These are phyloP conservation scores for Malbranchea zuffiana DNA, from an alignment of 2,329 filamentous ascomycete genomes.

Conservation along the genomic window DNA sequence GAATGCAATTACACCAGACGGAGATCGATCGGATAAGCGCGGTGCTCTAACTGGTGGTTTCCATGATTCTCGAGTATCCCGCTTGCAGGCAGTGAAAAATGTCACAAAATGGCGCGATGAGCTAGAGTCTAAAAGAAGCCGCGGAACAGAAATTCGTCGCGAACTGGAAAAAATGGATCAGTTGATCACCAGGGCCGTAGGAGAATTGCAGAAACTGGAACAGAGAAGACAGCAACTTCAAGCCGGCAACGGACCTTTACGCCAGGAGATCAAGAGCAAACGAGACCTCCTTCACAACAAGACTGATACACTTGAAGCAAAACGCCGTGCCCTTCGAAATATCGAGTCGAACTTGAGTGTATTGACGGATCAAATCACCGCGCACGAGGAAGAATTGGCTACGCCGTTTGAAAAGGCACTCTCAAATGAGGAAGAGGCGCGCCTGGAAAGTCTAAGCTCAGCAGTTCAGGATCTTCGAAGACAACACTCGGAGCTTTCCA, in stretches of 20 bases:
- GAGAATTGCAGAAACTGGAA: slow-evolving; percentile 71
- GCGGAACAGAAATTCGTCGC: slow-evolving; percentile 54
- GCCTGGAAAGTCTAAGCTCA: slow-evolving; percentile 59
- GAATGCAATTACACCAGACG: slow-evolving; percentile 86
- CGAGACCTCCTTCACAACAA: slow-evolving; percentile 63
- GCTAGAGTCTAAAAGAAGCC: slow-evolving; percentile 55
- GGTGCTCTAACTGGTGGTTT: slow-evolving; percentile 93
- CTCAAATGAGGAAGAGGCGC: slow-evolving; percentile 67
- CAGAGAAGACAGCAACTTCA: slow-evolving; percentile 68
- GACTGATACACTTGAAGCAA: slow-evolving; percentile 61
- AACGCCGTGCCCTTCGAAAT: slow-evolving; percentile 52
- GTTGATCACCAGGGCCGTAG: slow-evolving; percentile 75
- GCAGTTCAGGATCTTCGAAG: slow-evolving; percentile 63
- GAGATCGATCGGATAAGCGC: slow-evolving; percentile 88
- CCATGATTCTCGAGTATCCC: slow-evolving; percentile 74
- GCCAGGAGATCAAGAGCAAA: slow-evolving; percentile 64
- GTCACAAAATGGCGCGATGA: slow-evolving; percentile 65
- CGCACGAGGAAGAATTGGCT: slow-evolving; percentile 67
- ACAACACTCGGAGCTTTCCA: slow-evolving; percentile 64
- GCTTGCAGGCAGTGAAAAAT: slow-evolving; percentile 70
- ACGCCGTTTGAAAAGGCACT: slow-evolving; percentile 90
- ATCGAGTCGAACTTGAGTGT: slow-evolving; percentile 65
- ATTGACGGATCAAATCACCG: slow-evolving; percentile 61
- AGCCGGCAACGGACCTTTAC: slow-evolving; percentile 68
- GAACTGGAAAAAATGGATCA: slow-evolving; percentile 74